phyloP scores from a whole-genome alignment of 1,284 basidiomycete species.

The Coniferiporia weirii region DNA sequence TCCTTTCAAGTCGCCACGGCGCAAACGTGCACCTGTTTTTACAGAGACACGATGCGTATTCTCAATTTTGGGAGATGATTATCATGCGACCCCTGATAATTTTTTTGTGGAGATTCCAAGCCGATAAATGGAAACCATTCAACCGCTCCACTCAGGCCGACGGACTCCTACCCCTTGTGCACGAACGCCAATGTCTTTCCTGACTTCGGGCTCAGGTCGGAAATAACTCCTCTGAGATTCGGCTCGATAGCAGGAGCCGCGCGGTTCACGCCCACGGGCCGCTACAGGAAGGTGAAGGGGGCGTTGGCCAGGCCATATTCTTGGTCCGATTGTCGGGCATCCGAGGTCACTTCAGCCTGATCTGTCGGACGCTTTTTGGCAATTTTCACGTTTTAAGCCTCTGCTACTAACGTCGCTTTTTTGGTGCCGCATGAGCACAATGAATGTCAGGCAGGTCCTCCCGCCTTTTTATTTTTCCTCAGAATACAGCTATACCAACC shows the following conservation, averaged over 20 bases:
- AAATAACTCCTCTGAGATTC: background rate
- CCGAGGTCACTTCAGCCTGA: background rate
- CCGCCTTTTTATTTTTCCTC: too few species aligned
- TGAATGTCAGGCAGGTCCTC: too few species aligned
- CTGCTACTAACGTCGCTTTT: too few species aligned
- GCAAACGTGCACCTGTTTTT: background rate
- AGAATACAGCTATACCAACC: too few species aligned
- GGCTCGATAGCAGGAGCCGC: background rate
- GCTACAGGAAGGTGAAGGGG: background rate
- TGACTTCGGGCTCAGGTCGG: background rate
- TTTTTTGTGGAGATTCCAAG: background rate
- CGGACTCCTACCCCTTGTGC: background rate
- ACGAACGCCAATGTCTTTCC: background rate
- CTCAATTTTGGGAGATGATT: background rate
- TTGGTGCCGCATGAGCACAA: too few species aligned
- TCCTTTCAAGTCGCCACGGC: too few species aligned
- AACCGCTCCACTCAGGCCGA: background rate
- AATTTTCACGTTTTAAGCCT: background rate
- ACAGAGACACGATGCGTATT: background rate
- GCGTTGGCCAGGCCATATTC: background rate
- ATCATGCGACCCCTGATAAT: background rate
- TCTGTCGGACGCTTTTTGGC: background rate
- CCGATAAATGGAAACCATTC: background rate
- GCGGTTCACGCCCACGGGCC: background rate
- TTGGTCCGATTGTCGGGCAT: background rate